Percentiles rank a stretch among this genome's conserved stretches.
Conservation (phyloP, 768 basidiomycete genomes). For the Leccinellum albellum region DNA sequence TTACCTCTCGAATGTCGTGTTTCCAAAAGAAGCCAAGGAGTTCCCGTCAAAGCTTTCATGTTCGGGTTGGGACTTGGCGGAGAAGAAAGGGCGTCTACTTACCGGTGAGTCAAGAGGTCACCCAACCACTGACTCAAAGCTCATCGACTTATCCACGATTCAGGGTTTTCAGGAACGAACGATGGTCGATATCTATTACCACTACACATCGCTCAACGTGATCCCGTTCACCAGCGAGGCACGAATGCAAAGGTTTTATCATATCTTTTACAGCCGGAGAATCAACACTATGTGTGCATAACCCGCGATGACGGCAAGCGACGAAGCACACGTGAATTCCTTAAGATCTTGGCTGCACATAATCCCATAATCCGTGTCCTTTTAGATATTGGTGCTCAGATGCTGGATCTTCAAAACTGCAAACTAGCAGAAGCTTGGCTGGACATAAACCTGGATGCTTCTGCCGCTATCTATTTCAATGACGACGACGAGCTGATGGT, state of each 20-base stretch:
- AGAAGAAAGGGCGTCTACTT: slow-evolving; percentile 5
- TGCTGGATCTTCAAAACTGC: slow-evolving; percentile 44
- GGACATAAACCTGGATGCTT: background rate
- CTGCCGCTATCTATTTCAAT: slow-evolving; percentile 27
- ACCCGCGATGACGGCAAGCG: background rate
- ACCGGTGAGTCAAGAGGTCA: background rate
- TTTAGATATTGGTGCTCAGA: slow-evolving; percentile 54
- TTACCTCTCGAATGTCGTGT: slow-evolving; percentile 30
- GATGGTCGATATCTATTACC: slow-evolving; percentile 37
- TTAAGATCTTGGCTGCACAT: slow-evolving; percentile 31
- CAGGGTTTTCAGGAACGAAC: slow-evolving; percentile 40
- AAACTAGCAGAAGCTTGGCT: slow-evolving; percentile 43
- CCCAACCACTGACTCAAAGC: no score
- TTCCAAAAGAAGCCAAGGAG: slow-evolving; percentile 32
- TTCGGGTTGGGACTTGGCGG: slow-evolving; percentile 36
- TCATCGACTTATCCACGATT: background rate
- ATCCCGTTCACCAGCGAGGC: slow-evolving; percentile 22
- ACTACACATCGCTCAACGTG: slow-evolving; percentile 27
- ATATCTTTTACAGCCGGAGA: slow-evolving; percentile 25
- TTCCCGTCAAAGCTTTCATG: slow-evolving; percentile 28
- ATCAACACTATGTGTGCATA: slow-evolving; percentile 9
- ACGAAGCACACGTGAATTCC: slow-evolving; percentile 1
- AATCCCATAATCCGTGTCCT: slow-evolving; percentile 39
- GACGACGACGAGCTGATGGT: slow-evolving; percentile 29
- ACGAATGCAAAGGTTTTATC: slow-evolving; percentile 41